These are phyloP conservation scores for Microsporum audouinii DNA, from an alignment of 2,329 filamentous ascomycete genomes.

Conservation along the genomic window DNA sequence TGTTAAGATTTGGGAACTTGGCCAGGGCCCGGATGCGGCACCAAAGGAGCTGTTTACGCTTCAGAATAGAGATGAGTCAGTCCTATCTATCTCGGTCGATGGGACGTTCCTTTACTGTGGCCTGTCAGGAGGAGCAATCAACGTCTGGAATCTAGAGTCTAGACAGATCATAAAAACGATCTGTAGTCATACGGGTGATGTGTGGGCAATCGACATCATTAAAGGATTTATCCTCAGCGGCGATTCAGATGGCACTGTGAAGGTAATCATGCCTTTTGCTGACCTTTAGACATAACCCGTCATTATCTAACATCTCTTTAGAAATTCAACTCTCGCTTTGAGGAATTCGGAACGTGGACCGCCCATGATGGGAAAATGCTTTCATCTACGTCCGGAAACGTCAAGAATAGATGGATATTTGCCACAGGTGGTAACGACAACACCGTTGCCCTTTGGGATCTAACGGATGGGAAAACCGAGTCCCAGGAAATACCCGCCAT, in stretches of 20 bases:
- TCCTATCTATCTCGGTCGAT: constrained; percentile 72
- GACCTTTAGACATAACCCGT: background rate
- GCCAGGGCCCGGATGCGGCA: constrained; percentile 46
- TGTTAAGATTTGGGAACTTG: constrained; percentile 82
- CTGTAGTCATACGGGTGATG: constrained; percentile 65
- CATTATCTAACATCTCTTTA: constrained; percentile 22
- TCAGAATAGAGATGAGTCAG: constrained; percentile 51
- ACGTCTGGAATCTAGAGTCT: constrained; percentile 95
- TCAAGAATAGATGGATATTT: constrained; percentile 65
- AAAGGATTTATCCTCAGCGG: constrained; percentile 79
- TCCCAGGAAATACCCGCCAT: constrained; percentile 39
- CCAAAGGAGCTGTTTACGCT: constrained; percentile 60
- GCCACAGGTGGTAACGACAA: constrained; percentile 92
- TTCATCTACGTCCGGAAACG: constrained; percentile 63
- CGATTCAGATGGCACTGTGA: constrained; percentile 75
- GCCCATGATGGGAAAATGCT: constrained; percentile 82
- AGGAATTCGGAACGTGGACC: constrained; percentile 64
- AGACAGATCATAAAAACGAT: constrained; percentile 80
- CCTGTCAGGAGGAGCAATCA: constrained; percentile 73
- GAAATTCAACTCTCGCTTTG: constrained; percentile 72
- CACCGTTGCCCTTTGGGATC: constrained; percentile 77
- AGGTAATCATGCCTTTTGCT: constrained; percentile 46
- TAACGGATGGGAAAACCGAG: constrained; percentile 46
- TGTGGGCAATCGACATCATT: constrained; percentile 76
- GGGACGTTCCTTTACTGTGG: constrained; percentile 89